These are phyloP conservation scores for Teunomyces cretensis DNA, from an alignment of 805 yeast species.

Conservation along the genomic window DNA sequence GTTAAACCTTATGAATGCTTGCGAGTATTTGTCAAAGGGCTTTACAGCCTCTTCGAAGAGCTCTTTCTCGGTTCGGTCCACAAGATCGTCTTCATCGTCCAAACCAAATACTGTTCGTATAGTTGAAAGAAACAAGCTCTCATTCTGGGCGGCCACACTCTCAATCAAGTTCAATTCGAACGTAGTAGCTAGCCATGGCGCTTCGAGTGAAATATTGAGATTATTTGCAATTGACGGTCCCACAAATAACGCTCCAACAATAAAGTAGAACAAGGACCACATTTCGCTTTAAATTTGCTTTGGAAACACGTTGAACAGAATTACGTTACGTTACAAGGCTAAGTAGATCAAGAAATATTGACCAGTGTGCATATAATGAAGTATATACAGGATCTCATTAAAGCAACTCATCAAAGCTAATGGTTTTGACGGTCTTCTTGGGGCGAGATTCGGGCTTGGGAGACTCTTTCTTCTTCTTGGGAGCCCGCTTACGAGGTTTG, in stretches of 20 bases:
- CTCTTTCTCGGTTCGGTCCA: slow-evolving; percentile 6
- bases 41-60: slow-evolving; percentile 2
- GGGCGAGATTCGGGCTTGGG: slow-evolving; percentile 3
- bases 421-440: slow-evolving; percentile 17
- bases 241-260: not conserved
- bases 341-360: not conserved
- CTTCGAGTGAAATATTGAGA: slow-evolving; percentile 24
- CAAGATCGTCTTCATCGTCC: slow-evolving; percentile 9
- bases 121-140: slow-evolving; percentile 32
- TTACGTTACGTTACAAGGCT: not conserved
- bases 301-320: not conserved
- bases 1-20: slow-evolving; percentile 39
- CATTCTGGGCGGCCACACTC: slow-evolving; percentile 34
- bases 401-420: slow-evolving; percentile 18
- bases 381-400: slow-evolving; percentile 4
- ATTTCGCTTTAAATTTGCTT: not conserved
- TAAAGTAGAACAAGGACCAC: not conserved
- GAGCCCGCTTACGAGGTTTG: not conserved
- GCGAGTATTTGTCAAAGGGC: slow-evolving; percentile 8
- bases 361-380: not conserved
- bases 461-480: not conserved
- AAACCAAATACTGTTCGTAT: slow-evolving; percentile 14
- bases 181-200: slow-evolving; percentile 42
- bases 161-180: slow-evolving; percentile 47
- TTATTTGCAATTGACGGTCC: slow-evolving; percentile 4